Evolutionary conservation across 2,329 filamentous ascomycete species (phyloP).

Genomic region (Aureobasidium sp.): DNA sequence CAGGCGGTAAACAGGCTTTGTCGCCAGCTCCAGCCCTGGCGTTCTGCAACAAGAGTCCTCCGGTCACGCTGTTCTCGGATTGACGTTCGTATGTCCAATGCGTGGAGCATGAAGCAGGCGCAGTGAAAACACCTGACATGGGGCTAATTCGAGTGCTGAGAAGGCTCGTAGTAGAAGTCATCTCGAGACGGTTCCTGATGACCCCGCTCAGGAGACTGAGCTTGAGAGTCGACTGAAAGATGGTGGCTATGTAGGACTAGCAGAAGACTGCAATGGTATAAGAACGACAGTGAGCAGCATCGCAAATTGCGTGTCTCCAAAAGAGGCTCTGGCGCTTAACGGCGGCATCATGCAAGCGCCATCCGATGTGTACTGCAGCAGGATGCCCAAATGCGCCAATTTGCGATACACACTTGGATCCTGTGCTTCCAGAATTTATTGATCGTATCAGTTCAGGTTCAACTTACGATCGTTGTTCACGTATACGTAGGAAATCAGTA

Average conservation of each 20-base stretch:
- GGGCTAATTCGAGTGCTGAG: slow-evolving; percentile 1
- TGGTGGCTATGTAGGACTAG: neutral
- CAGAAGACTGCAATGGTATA: neutral
- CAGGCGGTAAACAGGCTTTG: slow-evolving; percentile 18
- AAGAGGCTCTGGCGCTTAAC: neutral
- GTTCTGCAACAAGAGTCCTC: slow-evolving; percentile 24
- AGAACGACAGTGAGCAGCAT: too few species aligned
- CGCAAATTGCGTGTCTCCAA: neutral
- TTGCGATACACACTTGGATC: neutral
- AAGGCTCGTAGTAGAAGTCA: neutral
- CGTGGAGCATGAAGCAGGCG: slow-evolving; percentile 21
- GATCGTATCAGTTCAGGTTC: too few species aligned
- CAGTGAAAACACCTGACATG: slow-evolving; percentile 23
- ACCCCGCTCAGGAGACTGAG: too few species aligned
- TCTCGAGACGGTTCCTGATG: neutral
- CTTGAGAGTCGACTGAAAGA: neutral
- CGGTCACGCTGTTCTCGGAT: slow-evolving; percentile 17
- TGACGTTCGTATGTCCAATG: slow-evolving; percentile 23
- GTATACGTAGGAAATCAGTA: too few species aligned
- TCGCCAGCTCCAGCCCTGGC: slow-evolving; percentile 13
- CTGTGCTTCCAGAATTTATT: neutral
- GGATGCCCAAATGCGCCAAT: neutral
- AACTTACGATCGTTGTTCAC: too few species aligned
- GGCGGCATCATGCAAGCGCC: neutral
- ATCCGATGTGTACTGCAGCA: neutral